Evolutionary conservation across 1,139 yeast genomes (phyloP).

Genomic region (Lodderomyces pseudojiufengensis): DNA sequence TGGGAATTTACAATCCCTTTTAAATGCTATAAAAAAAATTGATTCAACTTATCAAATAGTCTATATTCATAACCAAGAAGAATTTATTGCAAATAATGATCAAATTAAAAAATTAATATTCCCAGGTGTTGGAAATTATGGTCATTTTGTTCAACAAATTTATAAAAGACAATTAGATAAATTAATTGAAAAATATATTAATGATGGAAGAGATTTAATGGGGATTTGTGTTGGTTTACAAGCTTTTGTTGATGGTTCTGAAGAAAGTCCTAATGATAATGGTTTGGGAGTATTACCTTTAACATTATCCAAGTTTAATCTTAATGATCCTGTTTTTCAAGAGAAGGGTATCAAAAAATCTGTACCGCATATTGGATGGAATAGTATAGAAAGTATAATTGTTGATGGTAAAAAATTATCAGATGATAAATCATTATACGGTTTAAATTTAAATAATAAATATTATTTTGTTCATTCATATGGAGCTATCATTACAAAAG

Average conservation of each 20-base stretch:
- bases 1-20: constrained; percentile 86
- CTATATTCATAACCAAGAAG: constrained; percentile 41
- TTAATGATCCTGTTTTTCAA: constrained; percentile 32
- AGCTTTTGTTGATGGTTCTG: constrained; percentile 69
- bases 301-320: constrained; percentile 55
- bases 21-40: constrained; percentile 75
- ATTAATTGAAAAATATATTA: constrained; percentile 64
- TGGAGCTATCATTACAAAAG: constrained; percentile 59
- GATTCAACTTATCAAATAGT: constrained; percentile 57
- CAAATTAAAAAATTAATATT: constrained; percentile 57
- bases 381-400: constrained; percentile 31
- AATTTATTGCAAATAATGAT: constrained; percentile 33
- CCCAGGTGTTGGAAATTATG: constrained; percentile 97
- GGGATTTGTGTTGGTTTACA: constrained; percentile 97
- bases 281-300: constrained; percentile 58
- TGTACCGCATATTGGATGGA: constrained; percentile 98
- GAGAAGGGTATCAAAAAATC: constrained; percentile 45
- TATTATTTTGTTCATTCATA: constrained; percentile 95
- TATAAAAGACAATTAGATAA: constrained; percentile 56
- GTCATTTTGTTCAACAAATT: constrained; percentile 79
- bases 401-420: constrained; percentile 16
- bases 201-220: constrained; percentile 78
- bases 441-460: constrained; percentile 60
- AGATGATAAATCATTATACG: constrained; percentile 43
- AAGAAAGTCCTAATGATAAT: constrained; percentile 57